A percentile compares a stretch with the other conserved stretches of the same genome.
phyloP scores from a whole-genome alignment of 805 yeast genomes.

The Yamadazyma scolyti region DNA sequence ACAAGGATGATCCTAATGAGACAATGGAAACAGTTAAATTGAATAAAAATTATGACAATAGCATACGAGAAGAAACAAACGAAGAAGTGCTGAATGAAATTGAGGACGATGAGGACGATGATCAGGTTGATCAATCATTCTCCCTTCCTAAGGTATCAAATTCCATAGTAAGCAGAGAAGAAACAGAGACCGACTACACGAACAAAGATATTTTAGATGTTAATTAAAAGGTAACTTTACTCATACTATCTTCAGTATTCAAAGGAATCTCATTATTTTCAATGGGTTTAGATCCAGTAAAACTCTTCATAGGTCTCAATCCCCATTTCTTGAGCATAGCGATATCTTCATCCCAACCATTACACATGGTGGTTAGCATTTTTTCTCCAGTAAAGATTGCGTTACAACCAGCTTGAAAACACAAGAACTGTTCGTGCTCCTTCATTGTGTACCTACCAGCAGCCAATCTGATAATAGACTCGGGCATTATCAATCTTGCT shows the following conservation, averaged over 20 bases:
- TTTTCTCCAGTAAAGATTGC: slow-evolving; percentile 79
- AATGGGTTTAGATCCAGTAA: slow-evolving; percentile 20
- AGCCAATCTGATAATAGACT: slow-evolving; percentile 65
- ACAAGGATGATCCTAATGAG: slow-evolving; percentile 3
- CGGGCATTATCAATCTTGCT: slow-evolving; percentile 73
- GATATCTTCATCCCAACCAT: slow-evolving; percentile 81
- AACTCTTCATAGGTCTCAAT: slow-evolving; percentile 50
- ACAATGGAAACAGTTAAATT: slow-evolving; percentile 9
- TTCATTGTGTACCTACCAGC: slow-evolving; percentile 83
- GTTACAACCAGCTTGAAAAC: slow-evolving; percentile 76
- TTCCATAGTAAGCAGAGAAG: slow-evolving; percentile 8
- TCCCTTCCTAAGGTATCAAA: slow-evolving; percentile 41
- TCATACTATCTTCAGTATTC: too few species aligned
- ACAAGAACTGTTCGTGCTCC: slow-evolving; percentile 68
- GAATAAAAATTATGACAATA: neutral
- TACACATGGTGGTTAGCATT: slow-evolving; percentile 80
- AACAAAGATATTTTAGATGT: slow-evolving; percentile 1
- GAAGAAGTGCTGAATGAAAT: neutral
- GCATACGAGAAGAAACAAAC: slow-evolving; percentile 1
- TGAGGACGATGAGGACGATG: slow-evolving; percentile 1
- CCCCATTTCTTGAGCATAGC: slow-evolving; percentile 72
- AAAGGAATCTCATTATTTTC: too few species aligned
- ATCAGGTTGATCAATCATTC: slow-evolving; percentile 45
- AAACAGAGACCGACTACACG: neutral
- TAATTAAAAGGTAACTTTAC: too few species aligned